phyloP scores from a whole-genome alignment of 2,329 filamentous ascomycete species.

The Phyllosticta citribraziliensis region DNA sequence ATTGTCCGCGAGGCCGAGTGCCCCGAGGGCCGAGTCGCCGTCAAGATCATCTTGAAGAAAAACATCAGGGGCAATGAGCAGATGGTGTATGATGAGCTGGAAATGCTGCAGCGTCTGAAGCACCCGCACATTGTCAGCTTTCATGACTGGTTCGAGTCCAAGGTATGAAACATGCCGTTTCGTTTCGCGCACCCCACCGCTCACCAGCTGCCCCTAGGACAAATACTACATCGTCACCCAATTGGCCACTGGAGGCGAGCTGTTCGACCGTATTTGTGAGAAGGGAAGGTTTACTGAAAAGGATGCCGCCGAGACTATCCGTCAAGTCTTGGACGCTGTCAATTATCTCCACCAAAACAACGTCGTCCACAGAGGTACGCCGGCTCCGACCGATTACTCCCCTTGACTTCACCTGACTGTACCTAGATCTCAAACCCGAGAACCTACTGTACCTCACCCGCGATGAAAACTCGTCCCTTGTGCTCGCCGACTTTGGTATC shows the following conservation, averaged over 20 bases:
- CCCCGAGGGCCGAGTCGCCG: conserved; percentile 73
- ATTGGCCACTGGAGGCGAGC: conserved; percentile 86
- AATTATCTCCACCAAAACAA: conserved; percentile 91
- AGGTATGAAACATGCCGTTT: conserved; percentile 47
- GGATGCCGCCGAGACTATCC: conserved; percentile 91
- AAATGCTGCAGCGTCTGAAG: conserved; percentile 81
- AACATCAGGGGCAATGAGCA: conserved; percentile 96
- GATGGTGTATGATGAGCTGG: conserved; percentile 97
- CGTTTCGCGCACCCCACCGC: neutral
- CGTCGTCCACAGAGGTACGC: conserved; percentile 83
- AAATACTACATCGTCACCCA: conserved; percentile 99
- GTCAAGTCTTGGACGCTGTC: conserved; percentile 84
- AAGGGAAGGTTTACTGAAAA: conserved; percentile 98
- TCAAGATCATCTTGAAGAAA: conserved; percentile 99
- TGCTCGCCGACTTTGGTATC: conserved; percentile 95
- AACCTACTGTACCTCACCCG: conserved; percentile 89
- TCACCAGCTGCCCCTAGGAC: conserved; percentile 50
- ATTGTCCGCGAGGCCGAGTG: conserved; percentile 93
- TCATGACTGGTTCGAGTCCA: conserved; percentile 97
- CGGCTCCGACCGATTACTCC: neutral
- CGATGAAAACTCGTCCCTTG: conserved; percentile 68
- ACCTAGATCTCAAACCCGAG: conserved; percentile 86
- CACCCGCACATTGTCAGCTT: conserved; percentile 97
- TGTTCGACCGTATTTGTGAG: conserved; percentile 97
- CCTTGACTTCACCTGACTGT: conserved; percentile 15